Percentiles rank a stretch among this genome's conserved stretches.
Evolutionary conservation across 208 protist species (phyloP).

Genomic region (Leishmania aethiopica): DNA sequence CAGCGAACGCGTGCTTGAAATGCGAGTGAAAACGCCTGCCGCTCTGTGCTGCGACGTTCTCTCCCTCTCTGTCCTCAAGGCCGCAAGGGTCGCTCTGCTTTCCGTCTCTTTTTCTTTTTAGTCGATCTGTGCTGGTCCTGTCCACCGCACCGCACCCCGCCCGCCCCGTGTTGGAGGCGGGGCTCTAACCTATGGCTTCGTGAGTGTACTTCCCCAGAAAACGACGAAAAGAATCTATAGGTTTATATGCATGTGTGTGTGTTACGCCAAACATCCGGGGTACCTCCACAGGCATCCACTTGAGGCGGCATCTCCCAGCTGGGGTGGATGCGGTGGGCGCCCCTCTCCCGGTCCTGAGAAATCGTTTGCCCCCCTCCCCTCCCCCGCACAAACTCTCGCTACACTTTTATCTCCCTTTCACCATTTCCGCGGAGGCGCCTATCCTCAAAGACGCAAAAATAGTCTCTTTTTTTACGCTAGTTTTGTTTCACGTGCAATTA

Average conservation of each 20-base stretch:
- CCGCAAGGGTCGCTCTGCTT: background rate
- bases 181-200: background rate
- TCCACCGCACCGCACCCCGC: background rate
- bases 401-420: background rate
- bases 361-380: too few relatives aligned
- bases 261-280: background rate
- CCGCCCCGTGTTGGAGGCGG: background rate
- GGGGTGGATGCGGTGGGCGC: too few relatives aligned
- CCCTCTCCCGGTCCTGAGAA: background rate
- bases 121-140: background rate
- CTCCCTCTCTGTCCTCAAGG: background rate
- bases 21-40: background rate
- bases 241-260: background rate
- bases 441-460: background rate
- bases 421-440: background rate
- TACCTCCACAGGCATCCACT: background rate
- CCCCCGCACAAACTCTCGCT: too few relatives aligned
- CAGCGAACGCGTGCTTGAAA: background rate
- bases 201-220: background rate
- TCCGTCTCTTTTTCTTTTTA: background rate
- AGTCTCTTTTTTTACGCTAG: too few relatives aligned
- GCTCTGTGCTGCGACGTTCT: background rate
- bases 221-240: background rate
- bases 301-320: background rate
- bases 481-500: too few relatives aligned